Conservation (phyloP, 345 rosid species). For the Rubroshorea leprosula region DNA sequence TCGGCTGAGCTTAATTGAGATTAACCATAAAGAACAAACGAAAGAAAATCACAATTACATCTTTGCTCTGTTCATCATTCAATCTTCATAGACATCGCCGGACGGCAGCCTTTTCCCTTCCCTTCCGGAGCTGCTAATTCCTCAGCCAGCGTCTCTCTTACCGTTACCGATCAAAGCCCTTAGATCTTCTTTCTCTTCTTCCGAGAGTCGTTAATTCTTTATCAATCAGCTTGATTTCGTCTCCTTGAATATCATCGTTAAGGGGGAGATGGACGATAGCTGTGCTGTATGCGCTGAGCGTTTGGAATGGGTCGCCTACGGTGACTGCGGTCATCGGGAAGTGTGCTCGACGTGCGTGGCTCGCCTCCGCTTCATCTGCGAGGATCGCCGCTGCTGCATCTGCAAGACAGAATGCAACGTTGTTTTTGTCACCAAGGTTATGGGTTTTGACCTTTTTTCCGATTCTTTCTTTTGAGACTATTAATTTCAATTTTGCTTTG, state of each 20-base stretch:
- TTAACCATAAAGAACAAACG: too few species aligned
- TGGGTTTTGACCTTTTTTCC: conserved; percentile 10
- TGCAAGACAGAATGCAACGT: conserved; percentile 50
- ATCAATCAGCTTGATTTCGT: background rate
- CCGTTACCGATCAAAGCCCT: background rate
- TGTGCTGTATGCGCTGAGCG: conserved; percentile 93
- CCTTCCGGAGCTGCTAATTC: too few species aligned
- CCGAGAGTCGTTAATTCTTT: too few species aligned
- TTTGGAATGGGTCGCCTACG: conserved; percentile 93
- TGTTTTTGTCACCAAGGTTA: conserved; percentile 88
- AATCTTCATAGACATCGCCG: too few species aligned
- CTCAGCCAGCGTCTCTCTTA: background rate
- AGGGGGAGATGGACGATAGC: conserved; percentile 59
- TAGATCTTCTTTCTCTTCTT: background rate
- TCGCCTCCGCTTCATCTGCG: conserved; percentile 87
- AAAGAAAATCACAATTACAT: too few species aligned
- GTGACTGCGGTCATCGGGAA: conserved; percentile 81
- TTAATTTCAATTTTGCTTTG: too few species aligned
- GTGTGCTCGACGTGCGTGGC: conserved; percentile 93
- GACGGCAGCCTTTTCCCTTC: background rate
- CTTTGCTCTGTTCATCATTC: too few species aligned
- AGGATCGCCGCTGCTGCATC: conserved; percentile 79
- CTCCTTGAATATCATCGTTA: background rate
- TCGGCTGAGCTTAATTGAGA: too few species aligned
- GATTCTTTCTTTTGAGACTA: background rate